Percentiles rank a stretch among this genome's conserved stretches.
Evolutionary conservation across 192 early-diverging fungal genomes (phyloP).

Genomic region (Backusella tarrabulga): DNA sequence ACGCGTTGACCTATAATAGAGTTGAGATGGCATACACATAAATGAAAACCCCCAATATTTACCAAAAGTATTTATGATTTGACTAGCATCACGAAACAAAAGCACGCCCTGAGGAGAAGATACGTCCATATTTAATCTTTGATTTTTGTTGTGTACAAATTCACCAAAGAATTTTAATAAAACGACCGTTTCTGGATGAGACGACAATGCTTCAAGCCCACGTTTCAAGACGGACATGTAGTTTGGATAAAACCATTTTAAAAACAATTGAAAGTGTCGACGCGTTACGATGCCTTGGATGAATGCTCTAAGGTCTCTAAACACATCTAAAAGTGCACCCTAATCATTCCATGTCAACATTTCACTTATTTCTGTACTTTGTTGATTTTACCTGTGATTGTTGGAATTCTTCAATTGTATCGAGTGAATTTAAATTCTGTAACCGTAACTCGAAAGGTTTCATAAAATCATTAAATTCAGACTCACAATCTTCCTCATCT

Average conservation of each 20-base stretch:
- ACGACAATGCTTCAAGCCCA: constrained; percentile 62
- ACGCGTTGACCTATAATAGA: constrained; percentile 3
- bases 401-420: constrained; percentile 52
- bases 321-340: constrained; percentile 57
- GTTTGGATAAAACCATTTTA: constrained; percentile 84
- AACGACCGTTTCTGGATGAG: constrained; percentile 63
- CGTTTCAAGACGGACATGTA: constrained; percentile 61
- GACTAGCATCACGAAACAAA: constrained; percentile 83
- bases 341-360: constrained; percentile 13
- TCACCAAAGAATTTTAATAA: constrained; percentile 78
- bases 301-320: constrained; percentile 78
- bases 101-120: constrained; percentile 84
- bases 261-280: constrained; percentile 64
- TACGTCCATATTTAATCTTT: constrained; percentile 79
- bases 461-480: constrained; percentile 67
- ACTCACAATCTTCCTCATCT: constrained; percentile 55
- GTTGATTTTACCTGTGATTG: constrained; percentile 41
- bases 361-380: too few relatives aligned
- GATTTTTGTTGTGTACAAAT: constrained; percentile 77
- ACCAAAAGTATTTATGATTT: constrained; percentile 61
- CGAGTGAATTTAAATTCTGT: constrained; percentile 49
- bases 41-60: not conserved
- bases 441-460: constrained; percentile 61
- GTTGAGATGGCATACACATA: not conserved
- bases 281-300: constrained; percentile 60